Percentiles rank a stretch among this genome's conserved stretches.
Evolutionary conservation across 148 eudicot species (phyloP).

Genomic region (Vaccinium darrowii): DNA sequence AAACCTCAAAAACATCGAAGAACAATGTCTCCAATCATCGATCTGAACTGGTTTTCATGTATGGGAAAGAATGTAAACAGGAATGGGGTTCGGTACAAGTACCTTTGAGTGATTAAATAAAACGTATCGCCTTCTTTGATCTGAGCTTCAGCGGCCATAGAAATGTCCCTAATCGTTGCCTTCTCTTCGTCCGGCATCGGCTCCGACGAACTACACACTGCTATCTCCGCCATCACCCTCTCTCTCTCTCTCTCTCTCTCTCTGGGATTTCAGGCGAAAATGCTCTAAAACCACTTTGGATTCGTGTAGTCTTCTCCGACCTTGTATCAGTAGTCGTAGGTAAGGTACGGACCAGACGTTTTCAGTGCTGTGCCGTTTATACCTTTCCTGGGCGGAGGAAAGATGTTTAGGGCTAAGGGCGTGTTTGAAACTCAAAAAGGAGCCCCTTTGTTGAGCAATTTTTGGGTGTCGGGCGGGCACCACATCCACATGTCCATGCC

Average conservation of each 20-base stretch:
- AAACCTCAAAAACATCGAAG: conserved; percentile 1
- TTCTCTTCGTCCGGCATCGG: conserved; percentile 76
- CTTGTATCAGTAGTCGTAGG: background rate
- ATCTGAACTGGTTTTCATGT: background rate
- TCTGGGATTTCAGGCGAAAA: background rate
- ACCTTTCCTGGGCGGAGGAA: background rate
- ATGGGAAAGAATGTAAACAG: background rate
- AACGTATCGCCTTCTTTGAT: conserved; percentile 79
- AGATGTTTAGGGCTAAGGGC: background rate
- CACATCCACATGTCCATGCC: too few relatives aligned
- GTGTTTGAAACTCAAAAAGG: background rate
- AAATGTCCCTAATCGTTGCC: conserved; percentile 63
- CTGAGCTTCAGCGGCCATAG: conserved; percentile 65
- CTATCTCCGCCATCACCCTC: conserved; percentile 29
- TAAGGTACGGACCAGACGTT: background rate
- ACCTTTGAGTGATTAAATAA: conserved; percentile 79
- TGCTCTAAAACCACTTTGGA: background rate
- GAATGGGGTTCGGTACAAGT: background rate
- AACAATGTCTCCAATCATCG: background rate
- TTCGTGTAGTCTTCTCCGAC: background rate
- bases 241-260: background rate
- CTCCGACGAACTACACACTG: conserved; percentile 26
- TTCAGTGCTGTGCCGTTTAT: background rate
- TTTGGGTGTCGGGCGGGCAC: too few relatives aligned
- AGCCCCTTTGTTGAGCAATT: too few relatives aligned